Conservation (phyloP, 306 rosid genomes). For the Cicer pinnatifidum region DNA sequence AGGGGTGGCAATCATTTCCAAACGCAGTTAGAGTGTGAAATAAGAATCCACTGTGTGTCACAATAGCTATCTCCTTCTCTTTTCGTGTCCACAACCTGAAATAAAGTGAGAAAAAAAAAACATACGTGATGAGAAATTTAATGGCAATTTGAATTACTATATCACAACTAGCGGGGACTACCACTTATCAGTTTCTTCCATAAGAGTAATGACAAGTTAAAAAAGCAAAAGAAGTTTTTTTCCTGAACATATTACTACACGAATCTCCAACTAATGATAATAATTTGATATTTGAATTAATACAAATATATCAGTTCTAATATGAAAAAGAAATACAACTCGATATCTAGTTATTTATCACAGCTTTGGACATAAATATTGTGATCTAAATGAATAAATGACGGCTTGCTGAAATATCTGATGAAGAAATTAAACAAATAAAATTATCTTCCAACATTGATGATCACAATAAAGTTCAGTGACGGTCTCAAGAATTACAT, state of each 20-base stretch:
- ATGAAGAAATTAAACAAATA: background rate
- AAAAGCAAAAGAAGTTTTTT: background rate
- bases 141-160: background rate
- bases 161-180: slow-evolving; percentile 10
- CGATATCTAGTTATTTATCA: slow-evolving; percentile 14
- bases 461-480: slow-evolving; percentile 35
- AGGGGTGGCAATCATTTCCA: slow-evolving; percentile 77
- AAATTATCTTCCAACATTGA: slow-evolving; percentile 38
- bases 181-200: slow-evolving; percentile 1
- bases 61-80: slow-evolving; percentile 89
- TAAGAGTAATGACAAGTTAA: slow-evolving; percentile 1
- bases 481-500: background rate
- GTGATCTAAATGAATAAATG: slow-evolving; percentile 16
- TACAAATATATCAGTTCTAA: background rate
- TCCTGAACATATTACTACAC: slow-evolving; percentile 10
- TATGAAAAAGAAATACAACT: slow-evolving; percentile 19
- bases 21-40: slow-evolving; percentile 61
- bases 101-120: slow-evolving; percentile 15
- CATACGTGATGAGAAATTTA: too few relatives aligned
- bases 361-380: background rate
- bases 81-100: slow-evolving; percentile 80
- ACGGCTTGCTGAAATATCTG: slow-evolving; percentile 22
- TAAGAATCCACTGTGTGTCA: slow-evolving; percentile 87
- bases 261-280: slow-evolving; percentile 6
- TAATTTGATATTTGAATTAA: background rate